These are phyloP conservation scores for Hibiscus syriacus DNA, from an alignment of 345 rosid species.

Conservation along the genomic window DNA sequence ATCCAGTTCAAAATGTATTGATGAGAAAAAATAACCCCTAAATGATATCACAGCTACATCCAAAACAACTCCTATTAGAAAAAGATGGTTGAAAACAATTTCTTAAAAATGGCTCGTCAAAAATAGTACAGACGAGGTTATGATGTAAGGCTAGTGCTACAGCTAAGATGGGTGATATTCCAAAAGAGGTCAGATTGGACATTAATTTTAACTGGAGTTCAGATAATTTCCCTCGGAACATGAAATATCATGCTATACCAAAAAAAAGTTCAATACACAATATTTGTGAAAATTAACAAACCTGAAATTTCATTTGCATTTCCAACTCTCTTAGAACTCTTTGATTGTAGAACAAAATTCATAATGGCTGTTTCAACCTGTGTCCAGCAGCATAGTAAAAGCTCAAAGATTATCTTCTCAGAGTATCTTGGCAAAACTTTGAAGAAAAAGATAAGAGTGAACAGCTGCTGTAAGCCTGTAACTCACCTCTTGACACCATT, in stretches of 20 bases:
- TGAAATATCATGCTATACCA: not conserved
- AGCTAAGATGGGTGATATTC: not conserved
- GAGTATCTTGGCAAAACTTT: not conserved
- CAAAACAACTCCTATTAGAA: not conserved
- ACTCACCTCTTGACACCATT: slow-evolving; percentile 50
- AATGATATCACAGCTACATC: not conserved
- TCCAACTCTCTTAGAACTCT: slow-evolving; percentile 27
- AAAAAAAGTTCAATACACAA: not conserved
- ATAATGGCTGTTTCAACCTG: slow-evolving; percentile 62
- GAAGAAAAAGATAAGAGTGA: slow-evolving; percentile 5
- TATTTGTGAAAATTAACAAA: slow-evolving; percentile 16
- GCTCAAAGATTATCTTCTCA: slow-evolving; percentile 12
- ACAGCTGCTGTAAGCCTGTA: not conserved
- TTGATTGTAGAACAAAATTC: slow-evolving; percentile 37
- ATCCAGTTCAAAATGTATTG: not conserved
- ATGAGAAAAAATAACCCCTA: not conserved
- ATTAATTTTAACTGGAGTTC: not conserved
- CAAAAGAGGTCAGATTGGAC: not conserved
- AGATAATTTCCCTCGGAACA: not conserved
- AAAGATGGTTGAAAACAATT: not conserved
- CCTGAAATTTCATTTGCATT: slow-evolving; percentile 41
- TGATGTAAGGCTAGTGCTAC: not conserved
- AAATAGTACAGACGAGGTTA: not conserved
- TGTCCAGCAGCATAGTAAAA: slow-evolving; percentile 8
- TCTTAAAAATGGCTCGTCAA: not conserved